phyloP scores from a whole-genome alignment of 441 rosid genomes.

The Jatropha multifida region DNA sequence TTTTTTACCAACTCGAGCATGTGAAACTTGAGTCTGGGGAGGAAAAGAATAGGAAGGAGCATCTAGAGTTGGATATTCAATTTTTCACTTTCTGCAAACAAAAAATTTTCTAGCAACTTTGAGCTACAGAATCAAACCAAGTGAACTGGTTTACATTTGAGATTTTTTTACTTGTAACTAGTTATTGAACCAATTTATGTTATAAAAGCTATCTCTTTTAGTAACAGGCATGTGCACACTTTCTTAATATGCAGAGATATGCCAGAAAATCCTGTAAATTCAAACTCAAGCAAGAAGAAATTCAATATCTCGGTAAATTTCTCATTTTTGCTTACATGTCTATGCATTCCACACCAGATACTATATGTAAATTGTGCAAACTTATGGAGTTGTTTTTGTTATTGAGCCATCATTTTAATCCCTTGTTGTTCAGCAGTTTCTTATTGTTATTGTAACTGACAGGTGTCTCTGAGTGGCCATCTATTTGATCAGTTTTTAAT shows the following conservation, averaged over 20 bases:
- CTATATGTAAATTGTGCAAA: conserved; percentile 10
- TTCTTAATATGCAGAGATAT: conserved; percentile 51
- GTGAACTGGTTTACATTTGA: neutral
- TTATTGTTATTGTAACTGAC: conserved; percentile 29
- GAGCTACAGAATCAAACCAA: neutral
- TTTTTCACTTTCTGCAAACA: neutral
- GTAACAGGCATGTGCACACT: conserved; percentile 6
- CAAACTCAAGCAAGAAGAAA: conserved; percentile 45
- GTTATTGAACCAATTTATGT: neutral
- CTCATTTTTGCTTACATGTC: conserved; percentile 14
- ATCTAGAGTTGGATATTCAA: neutral
- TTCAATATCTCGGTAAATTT: conserved; percentile 68
- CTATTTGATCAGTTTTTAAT: conserved; percentile 87
- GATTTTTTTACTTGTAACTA: neutral
- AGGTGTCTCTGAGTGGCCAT: conserved; percentile 96
- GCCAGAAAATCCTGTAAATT: conserved; percentile 34
- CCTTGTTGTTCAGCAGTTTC: conserved; percentile 5
- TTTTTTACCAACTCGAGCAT: too few relatives aligned
- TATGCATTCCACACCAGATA: conserved; percentile 13
- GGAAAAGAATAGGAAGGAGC: neutral
- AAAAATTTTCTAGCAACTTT: neutral
- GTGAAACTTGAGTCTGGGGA: neutral
- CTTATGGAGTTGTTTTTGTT: neutral
- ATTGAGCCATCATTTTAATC: conserved; percentile 4
- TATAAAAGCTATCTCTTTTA: neutral